phyloP scores from a whole-genome alignment of 768 basidiomycete species.

The Cubamyces lactineus region DNA sequence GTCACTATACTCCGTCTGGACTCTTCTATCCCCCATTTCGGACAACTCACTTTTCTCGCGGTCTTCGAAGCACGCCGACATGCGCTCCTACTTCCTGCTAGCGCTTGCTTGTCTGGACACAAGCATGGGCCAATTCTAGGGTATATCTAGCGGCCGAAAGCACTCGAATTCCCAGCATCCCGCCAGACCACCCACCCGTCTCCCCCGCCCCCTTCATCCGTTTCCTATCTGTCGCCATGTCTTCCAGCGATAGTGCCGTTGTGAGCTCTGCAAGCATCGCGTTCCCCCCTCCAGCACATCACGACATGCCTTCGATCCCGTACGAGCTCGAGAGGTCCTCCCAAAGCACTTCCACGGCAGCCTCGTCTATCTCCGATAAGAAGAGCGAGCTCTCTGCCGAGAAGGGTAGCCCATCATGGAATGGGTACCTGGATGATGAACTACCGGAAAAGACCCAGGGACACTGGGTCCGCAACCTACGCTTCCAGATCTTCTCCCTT shows the following conservation, averaged over 20 bases:
- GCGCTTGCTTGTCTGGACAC: neutral
- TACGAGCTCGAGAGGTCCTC: slow-evolving; percentile 6
- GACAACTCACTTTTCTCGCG: neutral
- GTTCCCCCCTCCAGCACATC: slow-evolving; percentile 4
- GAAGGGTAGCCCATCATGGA: slow-evolving; percentile 40
- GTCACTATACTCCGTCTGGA: slow-evolving; percentile 8
- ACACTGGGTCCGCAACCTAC: slow-evolving; percentile 48
- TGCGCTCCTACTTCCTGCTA: neutral
- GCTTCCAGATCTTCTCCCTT: slow-evolving; percentile 53
- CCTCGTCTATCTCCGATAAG: slow-evolving; percentile 20
- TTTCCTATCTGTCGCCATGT: slow-evolving; percentile 1
- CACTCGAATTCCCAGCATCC: slow-evolving; percentile 1
- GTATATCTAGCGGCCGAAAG: slow-evolving; percentile 9
- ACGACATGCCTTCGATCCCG: neutral
- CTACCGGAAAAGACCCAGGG: slow-evolving; percentile 53
- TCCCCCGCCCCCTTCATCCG: neutral
- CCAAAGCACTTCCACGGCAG: slow-evolving; percentile 17
- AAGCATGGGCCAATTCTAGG: neutral
- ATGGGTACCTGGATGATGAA: slow-evolving; percentile 52
- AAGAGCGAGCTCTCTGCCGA: slow-evolving; percentile 23
- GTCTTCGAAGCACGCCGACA: neutral
- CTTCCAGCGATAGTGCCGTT: neutral
- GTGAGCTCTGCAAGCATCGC: neutral
- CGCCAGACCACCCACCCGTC: neutral
- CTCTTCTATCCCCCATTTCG: neutral